Evolutionary conservation across 345 rosid species (phyloP).

Genomic region (Hibiscus syriacus): DNA sequence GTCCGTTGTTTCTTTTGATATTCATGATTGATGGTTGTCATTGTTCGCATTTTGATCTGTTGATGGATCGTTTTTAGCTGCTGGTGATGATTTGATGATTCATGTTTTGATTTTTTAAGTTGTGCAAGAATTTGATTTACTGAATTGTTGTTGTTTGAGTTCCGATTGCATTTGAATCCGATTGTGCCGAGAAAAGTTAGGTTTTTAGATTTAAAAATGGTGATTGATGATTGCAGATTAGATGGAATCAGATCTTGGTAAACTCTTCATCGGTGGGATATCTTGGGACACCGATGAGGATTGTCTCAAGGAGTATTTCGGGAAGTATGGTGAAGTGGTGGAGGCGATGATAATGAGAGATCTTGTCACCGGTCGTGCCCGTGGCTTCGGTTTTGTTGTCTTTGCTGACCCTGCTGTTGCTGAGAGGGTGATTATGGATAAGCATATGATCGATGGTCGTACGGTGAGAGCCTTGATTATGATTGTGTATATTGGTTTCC

Average conservation of each 20-base stretch:
- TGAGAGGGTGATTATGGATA: constrained; percentile 39
- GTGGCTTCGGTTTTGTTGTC: constrained; percentile 92
- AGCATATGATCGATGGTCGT: constrained; percentile 93
- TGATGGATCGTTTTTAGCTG: neutral
- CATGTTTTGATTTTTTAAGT: neutral
- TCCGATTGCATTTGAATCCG: neutral
- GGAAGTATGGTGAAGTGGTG: constrained; percentile 80
- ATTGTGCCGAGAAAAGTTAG: neutral
- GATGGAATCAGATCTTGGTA: neutral
- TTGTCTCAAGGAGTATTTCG: constrained; percentile 73
- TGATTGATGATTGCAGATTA: constrained; percentile 39
- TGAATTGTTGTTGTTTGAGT: neutral
- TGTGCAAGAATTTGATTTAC: neutral
- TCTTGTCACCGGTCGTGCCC: constrained; percentile 62
- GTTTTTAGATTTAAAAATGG: constrained; percentile 15
- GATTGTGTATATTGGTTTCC: neutral
- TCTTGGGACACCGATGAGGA: constrained; percentile 60
- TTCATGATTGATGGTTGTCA: neutral
- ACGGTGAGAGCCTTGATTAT: constrained; percentile 49
- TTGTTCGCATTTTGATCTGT: neutral
- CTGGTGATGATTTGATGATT: neutral
- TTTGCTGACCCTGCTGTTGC: constrained; percentile 65
- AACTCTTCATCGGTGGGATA: neutral
- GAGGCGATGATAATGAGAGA: constrained; percentile 69
- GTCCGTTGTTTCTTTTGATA: neutral